Evolutionary conservation across 148 eudicot genomes (phyloP), one percentile per base, ranked within the genome.

Genomic region (Gaultheria prostrata): DNA sequence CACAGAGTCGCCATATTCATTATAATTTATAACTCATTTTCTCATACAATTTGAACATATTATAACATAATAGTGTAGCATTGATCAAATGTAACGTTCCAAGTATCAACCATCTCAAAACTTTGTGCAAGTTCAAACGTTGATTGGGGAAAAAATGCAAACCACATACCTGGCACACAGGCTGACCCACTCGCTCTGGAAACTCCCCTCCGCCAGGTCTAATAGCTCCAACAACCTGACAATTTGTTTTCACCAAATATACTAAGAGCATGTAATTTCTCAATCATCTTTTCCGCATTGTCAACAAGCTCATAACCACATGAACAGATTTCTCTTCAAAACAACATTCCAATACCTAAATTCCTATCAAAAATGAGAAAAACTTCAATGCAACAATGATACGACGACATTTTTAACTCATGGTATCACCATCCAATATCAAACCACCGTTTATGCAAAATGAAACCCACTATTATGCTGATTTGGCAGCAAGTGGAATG

Each of bases 111-210:
- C 67, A 51, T 63, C n/a, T 11, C 7, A 65, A 49, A 56, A 30
- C 20, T 8, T 75, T 77, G 74, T 65, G 65, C 26, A 67, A 39
- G 32, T 46, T 73, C n/a, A 75, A 53, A 28, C 24, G 33, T 53
- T 70, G 3, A 50, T 26, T 28, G 35, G 70, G 10, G 13, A 28
- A 67, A 67, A 20, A 9, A 63, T 32, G 26, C 43, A 56, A 78
- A 65, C 79, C 30, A 81, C 76, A 14, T 90, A 97, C 99, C 97
- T 95, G 98, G 84, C 99, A 97, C 35, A 94, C 83, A 2, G 99
- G 97, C 83, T 94, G 96, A 26, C 97, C 99, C 67, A 89, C 83
- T 79, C 98, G 91, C 86, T 97, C 98, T 1, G 99, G 99, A 78
- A 85, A 92, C 82, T 92, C 97, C 51, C 83, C 95, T 84, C 89